Base-by-base conservation (phyloP, 768 basidiomycete genomes). In the Leccinum sublutescens region DNA sequence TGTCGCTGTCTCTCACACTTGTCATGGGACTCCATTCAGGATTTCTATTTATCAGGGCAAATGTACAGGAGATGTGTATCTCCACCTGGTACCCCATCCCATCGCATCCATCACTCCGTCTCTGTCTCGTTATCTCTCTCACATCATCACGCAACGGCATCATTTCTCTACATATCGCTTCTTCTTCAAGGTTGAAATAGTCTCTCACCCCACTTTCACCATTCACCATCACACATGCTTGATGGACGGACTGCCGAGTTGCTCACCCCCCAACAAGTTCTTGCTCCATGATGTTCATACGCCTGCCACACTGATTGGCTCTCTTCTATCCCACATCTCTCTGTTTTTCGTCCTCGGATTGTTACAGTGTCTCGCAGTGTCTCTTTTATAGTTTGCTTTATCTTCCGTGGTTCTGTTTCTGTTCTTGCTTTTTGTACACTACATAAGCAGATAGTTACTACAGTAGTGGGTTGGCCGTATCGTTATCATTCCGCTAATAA, bases 401-500 rank as follows among this genome's bases (percentile, higher is more conserved):
- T 72, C 63, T 70, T 58, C 49, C 49, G 45, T 52, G 64, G 50
- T 65, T 65, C 54, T 54, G 54, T 52, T 48, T 58, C 62, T 40
- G 68, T 50, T 70, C 59, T 68, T 61, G 66, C 58, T 69, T 64
- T 73, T 63, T 70, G 71, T 73, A 74, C 69, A 75, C 75, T 77
- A 76, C 74, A 76, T 75, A 71, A 68, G 75, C 76, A 78, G 73
- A 74, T 76, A 71, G 67, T 78, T 75, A 77, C 75, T 82, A 79
- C 76, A 72, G 71, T 77, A 79, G 77, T 81, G 78, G 80, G 78
- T 77, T 78, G 80, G 76, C 76, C 79, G 74, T 84, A 84, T 82
- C 77, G 77, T 83, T 85, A 84, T 84, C 77, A 66, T 77, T 79
- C 78, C 72, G 75, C 77, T 84, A 84, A 84, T 83, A 76, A 76